phyloP scores from a whole-genome alignment of 306 rosid species.

The Casuarina cunninghamiana region DNA sequence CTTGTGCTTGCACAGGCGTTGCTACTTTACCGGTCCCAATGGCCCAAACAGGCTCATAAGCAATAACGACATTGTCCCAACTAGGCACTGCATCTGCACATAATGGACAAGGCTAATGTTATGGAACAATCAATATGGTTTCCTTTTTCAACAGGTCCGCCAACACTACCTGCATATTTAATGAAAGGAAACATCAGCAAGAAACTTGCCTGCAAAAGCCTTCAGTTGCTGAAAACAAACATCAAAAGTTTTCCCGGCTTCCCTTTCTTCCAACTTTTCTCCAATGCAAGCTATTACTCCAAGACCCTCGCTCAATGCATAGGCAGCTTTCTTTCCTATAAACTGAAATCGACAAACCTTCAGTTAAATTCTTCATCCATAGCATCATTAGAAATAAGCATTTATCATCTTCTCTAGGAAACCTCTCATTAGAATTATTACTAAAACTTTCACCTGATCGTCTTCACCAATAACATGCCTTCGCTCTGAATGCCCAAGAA shows the following conservation, averaged over 20 bases:
- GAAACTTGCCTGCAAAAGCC: conserved; percentile 75
- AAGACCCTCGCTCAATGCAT: conserved; percentile 89
- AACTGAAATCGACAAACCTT: conserved; percentile 58
- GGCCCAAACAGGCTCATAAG: conserved; percentile 99
- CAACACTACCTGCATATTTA: background rate
- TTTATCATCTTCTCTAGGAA: conserved; percentile 15
- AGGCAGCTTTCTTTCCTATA: conserved; percentile 96
- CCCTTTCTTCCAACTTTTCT: conserved; percentile 86
- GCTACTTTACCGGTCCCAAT: conserved; percentile 99
- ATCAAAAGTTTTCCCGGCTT: conserved; percentile 95
- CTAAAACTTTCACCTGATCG: conserved; percentile 66
- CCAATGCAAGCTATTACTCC: conserved; percentile 99
- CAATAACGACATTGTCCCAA: conserved; percentile 92
- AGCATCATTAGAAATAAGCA: conserved; percentile 20
- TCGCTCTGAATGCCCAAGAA: conserved; percentile 98
- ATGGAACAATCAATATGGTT: conserved; percentile 5
- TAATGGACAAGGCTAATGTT: conserved; percentile 12
- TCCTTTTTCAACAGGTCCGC: background rate
- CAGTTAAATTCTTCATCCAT: conserved; percentile 28
- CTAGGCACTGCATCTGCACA: conserved; percentile 83
- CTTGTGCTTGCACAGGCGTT: conserved; percentile 95
- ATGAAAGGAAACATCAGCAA: conserved; percentile 19
- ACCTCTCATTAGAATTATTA: conserved; percentile 13
- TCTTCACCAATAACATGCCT: conserved; percentile 95
- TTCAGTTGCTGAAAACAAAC: conserved; percentile 79